Conservation (phyloP, 2,329 filamentous ascomycete genomes). For the Dendryphion nanum region DNA sequence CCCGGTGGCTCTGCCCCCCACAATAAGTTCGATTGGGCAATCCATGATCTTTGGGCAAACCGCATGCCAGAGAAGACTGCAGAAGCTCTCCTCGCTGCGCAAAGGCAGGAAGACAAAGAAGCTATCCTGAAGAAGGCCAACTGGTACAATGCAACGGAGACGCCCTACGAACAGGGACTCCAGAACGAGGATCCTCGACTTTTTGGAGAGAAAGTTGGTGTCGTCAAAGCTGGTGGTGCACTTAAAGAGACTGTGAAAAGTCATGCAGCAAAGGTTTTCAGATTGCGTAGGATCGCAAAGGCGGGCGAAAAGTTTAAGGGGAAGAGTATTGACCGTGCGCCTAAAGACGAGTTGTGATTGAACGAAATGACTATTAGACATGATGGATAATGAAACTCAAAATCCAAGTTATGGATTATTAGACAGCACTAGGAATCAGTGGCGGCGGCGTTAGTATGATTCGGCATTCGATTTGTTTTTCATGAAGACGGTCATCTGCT, state of each 20-base stretch:
- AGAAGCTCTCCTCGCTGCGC: slow-evolving; percentile 13
- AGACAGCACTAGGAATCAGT: no score
- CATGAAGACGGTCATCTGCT: no score
- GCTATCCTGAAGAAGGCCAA: slow-evolving; percentile 14
- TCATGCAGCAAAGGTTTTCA: slow-evolving; percentile 19
- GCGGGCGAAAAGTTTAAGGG: slow-evolving; percentile 20
- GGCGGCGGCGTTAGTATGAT: no score
- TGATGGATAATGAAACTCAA: no score
- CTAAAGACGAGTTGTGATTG: no score
- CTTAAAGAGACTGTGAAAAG: slow-evolving; percentile 18
- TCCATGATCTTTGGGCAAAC: slow-evolving; percentile 23
- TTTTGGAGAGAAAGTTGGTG: slow-evolving; percentile 23
- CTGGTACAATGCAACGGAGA: slow-evolving; percentile 24
- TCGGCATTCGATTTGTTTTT: no score
- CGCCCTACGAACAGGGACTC: slow-evolving; percentile 17
- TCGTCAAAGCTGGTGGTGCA: slow-evolving; percentile 17
- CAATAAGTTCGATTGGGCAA: slow-evolving; percentile 20
- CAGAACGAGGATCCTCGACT: slow-evolving; percentile 15
- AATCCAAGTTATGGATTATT: no score
- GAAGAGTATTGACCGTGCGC: slow-evolving; percentile 24
- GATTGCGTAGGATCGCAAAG: slow-evolving; percentile 16
- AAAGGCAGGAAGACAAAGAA: slow-evolving; percentile 7
- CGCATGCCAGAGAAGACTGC: slow-evolving; percentile 18
- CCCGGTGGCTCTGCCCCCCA: slow-evolving; percentile 23
- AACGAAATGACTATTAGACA: no score